These are phyloP conservation scores for Oleoguttula mirabilis DNA, from an alignment of 495 filamentous ascomycete genomes.

Conservation along the genomic window DNA sequence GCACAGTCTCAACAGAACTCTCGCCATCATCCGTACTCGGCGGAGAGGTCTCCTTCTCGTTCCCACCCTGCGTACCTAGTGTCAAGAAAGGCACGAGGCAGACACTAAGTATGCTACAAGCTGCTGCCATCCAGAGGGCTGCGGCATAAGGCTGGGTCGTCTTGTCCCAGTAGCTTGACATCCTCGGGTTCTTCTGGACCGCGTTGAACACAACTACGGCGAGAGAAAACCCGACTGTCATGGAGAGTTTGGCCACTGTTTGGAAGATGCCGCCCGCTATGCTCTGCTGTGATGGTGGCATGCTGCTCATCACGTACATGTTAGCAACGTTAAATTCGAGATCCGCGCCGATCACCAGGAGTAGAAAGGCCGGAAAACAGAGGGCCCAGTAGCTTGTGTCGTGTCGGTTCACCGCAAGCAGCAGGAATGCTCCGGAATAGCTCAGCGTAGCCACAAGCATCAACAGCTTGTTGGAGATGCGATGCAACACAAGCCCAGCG, in stretches of 20 bases:
- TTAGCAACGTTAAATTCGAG: constrained; percentile 50
- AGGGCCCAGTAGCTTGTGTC: constrained; percentile 31
- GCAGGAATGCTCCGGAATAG: constrained; percentile 27
- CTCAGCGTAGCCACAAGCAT: constrained; percentile 26
- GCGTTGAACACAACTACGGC: constrained; percentile 29
- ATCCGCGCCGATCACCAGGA: constrained; percentile 31
- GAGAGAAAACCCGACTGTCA: constrained; percentile 29
- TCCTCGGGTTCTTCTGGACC: constrained; percentile 17
- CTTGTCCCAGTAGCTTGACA: constrained; percentile 23
- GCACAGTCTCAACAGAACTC: too few relatives aligned
- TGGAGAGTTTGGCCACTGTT: constrained; percentile 28
- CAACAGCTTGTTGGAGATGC: constrained; percentile 31
- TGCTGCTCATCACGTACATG: constrained; percentile 34
- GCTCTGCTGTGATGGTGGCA: constrained; percentile 28
- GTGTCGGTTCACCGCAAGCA: constrained; percentile 24
- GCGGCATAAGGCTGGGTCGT: constrained; percentile 27
- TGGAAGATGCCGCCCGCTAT: constrained; percentile 33
- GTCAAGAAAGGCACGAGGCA: constrained; percentile 25
- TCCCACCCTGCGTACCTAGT: constrained; percentile 28
- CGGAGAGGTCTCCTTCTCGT: constrained; percentile 4
- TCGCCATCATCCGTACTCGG: too few relatives aligned
- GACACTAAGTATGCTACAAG: constrained; percentile 11
- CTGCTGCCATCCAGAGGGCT: constrained; percentile 24
- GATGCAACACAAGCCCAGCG: constrained; percentile 30
- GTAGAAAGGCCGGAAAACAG: constrained; percentile 26